A percentile compares a stretch with the other conserved stretches of the same genome.
Evolutionary conservation across 768 basidiomycete genomes (phyloP).

Genomic region (Tephrocybe rancida): DNA sequence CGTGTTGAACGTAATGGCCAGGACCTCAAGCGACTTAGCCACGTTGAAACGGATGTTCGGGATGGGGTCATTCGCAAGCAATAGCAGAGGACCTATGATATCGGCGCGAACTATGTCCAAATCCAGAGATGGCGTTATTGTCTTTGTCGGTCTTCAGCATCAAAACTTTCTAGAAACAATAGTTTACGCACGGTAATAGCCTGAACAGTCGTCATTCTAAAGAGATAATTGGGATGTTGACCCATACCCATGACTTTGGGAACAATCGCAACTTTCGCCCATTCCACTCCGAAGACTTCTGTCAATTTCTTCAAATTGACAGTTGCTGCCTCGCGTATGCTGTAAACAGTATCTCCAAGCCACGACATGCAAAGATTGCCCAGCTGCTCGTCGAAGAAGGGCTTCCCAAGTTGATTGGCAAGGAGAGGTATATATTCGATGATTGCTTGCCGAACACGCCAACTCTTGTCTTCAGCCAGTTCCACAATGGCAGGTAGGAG

Average conservation of each 20-base stretch:
- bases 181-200: constrained; percentile 84
- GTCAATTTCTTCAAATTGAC: constrained; percentile 96
- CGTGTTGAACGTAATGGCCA: constrained; percentile 70
- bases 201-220: constrained; percentile 98
- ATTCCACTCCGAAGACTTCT: constrained; percentile 98
- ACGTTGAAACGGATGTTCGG: constrained; percentile 99
- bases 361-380: constrained; percentile 98
- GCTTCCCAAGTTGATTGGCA: constrained; percentile 94
- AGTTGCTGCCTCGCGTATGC: constrained; percentile 98
- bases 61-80: constrained; percentile 87
- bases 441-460: constrained; percentile 99
- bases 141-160: constrained; percentile 48
- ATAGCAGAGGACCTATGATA: constrained; percentile 81
- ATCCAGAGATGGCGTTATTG: constrained; percentile 90
- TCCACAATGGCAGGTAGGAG: constrained; percentile 97
- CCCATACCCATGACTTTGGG: constrained; percentile 99
- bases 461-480: constrained; percentile 98
- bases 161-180: constrained; percentile 2
- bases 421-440: constrained; percentile 99
- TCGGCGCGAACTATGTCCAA: constrained; percentile 82
- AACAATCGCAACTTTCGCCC: constrained; percentile 92
- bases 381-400: constrained; percentile 97
- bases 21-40: constrained; percentile 90
- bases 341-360: constrained; percentile 97
- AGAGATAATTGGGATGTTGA: constrained; percentile 93